Base-by-base conservation (phyloP, 805 yeast genomes). In the Blastobotrys americana region DNA sequence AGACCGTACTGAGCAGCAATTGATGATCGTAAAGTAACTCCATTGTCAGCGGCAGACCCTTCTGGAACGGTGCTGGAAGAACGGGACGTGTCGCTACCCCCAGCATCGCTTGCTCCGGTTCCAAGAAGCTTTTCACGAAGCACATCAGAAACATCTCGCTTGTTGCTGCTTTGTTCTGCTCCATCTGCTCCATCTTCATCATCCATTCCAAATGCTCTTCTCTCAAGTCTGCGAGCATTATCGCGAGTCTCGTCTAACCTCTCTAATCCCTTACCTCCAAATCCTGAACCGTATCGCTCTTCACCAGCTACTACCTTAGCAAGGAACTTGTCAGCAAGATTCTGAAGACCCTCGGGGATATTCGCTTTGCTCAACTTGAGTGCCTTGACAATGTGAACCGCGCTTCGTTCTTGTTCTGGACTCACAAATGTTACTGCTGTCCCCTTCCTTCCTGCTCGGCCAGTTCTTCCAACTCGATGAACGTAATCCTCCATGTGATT, bases 381-480 rank as follows among this genome's bases (percentile, higher is more conserved):
- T 0, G 94, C 86, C 49, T 78, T 78, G 0, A 82, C 77, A 15
- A 88, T 69, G 57, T 84, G 95, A 17, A 72, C 65, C 0, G 87
- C 84, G 15, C 76, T 71, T 44, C 82, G 67, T 33, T 74, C 82
- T 56, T 88, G 88, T 17, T 66, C 65, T 0, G 74, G 66, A 1
- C 79, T 67, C 3, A 93, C 68, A 51, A 90, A 76, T 0, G 97
- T 84, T 3, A 87, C 69, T n/a, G 83, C 82, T 1, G 69, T 68
- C 2, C 98, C 98, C 2, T 64, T 66, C 28, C 73, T 72, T 0
- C 93, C 93, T 1, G 97, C 97, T 48, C 98, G 71, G 0, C 97
- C 98, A 0, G 98, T 93, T 46, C 98, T 70, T 0, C 98, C 98
- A 1, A 89, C 95, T 5, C 97, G 74, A 65, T 93, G 98, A 9